Evolutionary conservation across 768 basidiomycete genomes (phyloP), one percentile per base, ranked within the genome.

Genomic region (Mycena sanguinolenta): DNA sequence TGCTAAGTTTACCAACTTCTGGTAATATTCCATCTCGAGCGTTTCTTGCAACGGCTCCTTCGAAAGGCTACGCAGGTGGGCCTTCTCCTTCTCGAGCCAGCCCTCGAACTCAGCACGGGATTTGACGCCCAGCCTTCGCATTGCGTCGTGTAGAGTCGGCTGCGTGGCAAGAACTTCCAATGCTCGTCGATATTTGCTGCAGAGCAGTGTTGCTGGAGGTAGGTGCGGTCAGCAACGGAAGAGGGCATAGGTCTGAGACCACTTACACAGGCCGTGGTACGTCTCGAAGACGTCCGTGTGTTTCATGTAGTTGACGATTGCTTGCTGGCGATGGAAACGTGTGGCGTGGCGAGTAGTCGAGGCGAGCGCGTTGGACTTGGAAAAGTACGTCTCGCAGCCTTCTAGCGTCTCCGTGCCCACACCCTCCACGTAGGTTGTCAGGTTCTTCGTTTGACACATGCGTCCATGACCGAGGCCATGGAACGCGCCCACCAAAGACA

Each of bases 21-120:
- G 65, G 42, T 38, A 63, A 30, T 61, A 71, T 34, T 65, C 64
- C 64, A 65, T 65, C 55, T 65, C 23, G 6, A 58, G 38, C 0
- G 64, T 65, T 38, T 65, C 58, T 36, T 71, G 49, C 13, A n/a
- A 34, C 28, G 71, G 60, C 23, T 70, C 69, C 28, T 42, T 69
- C 44, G 46, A 36, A 36, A 70, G 32, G 25, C 13, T 16, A 8
- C 8, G 14, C n/a, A 73, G 63, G 39, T 30, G 65, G 19, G 28
- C 50, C 42, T 52, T 55, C 30, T 73, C 69, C 27, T 65, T 58
- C 1, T 2, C 42, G 21, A 65, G 63, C 72, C 72, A 73, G 8
- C n/a, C 55, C 23, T 46, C 44, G 30, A 72, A 65, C 17, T 16
- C 64, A 2, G n/a, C n/a, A 10, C 64, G 64, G 16, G 27, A 9